Evolutionary conservation across 2,329 filamentous ascomycete genomes (phyloP).

Genomic region (Colletotrichum lupini): DNA sequence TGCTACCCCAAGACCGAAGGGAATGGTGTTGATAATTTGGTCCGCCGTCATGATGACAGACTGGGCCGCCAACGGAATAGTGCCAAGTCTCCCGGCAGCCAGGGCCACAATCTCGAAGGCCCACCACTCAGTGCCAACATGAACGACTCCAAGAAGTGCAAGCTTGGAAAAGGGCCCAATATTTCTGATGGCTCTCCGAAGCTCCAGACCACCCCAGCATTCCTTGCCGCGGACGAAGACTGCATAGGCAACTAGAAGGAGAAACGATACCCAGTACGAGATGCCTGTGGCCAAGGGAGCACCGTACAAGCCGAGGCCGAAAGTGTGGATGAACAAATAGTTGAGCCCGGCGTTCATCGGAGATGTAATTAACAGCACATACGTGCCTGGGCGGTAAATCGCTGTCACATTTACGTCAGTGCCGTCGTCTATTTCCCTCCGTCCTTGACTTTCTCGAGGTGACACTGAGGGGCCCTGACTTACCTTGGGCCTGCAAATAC

Average conservation of each 20-base stretch:
- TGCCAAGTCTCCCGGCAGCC: slow-evolving; percentile 83
- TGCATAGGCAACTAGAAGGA: slow-evolving; percentile 79
- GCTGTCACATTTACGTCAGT: slow-evolving; percentile 37
- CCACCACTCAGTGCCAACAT: slow-evolving; percentile 95
- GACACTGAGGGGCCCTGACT: slow-evolving; percentile 45
- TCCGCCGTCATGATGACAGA: slow-evolving; percentile 92
- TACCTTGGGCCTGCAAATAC: slow-evolving; percentile 88
- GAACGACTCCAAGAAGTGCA: slow-evolving; percentile 80
- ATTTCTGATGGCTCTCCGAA: slow-evolving; percentile 72
- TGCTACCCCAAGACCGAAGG: slow-evolving; percentile 87
- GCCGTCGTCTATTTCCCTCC: background rate
- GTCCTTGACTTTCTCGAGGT: slow-evolving; percentile 3
- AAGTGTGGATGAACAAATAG: slow-evolving; percentile 80
- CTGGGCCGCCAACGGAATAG: slow-evolving; percentile 82
- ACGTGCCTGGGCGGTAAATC: slow-evolving; percentile 85
- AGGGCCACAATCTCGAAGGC: slow-evolving; percentile 92
- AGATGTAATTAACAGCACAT: slow-evolving; percentile 84
- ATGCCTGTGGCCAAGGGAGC: slow-evolving; percentile 86
- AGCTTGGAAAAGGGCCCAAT: slow-evolving; percentile 78
- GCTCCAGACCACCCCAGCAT: slow-evolving; percentile 82
- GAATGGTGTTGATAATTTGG: slow-evolving; percentile 86
- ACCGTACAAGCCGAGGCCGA: slow-evolving; percentile 78
- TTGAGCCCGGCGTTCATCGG: slow-evolving; percentile 85
- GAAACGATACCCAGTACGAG: slow-evolving; percentile 87
- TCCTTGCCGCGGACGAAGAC: slow-evolving; percentile 76